Percentiles rank a stretch among this genome's conserved stretches.
Evolutionary conservation across 192 early-diverging fungal species (phyloP).

Genomic region (Coemansia sp.): DNA sequence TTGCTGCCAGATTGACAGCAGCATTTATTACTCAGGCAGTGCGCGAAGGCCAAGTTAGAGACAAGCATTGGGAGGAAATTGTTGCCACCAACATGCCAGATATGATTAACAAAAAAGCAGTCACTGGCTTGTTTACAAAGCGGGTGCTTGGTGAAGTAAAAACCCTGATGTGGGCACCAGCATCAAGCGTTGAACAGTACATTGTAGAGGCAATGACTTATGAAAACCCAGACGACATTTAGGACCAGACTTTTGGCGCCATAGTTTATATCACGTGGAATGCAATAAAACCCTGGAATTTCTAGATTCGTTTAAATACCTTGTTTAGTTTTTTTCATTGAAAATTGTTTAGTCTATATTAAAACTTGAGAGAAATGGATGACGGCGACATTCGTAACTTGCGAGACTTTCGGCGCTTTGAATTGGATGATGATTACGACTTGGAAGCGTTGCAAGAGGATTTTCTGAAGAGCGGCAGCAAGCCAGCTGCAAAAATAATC

Average conservation of each 20-base stretch:
- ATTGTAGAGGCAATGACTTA: conserved; percentile 42
- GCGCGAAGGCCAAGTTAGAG: conserved; percentile 50
- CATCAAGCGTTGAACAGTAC: conserved; percentile 50
- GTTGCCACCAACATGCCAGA: conserved; percentile 21
- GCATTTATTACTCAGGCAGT: conserved; percentile 69
- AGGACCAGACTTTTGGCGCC: not conserved
- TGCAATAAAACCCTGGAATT: too few relatives aligned
- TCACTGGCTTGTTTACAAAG: conserved; percentile 26
- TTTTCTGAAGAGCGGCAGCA: conserved; percentile 31
- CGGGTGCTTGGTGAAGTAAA: conserved; percentile 46
- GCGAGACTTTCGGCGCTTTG: conserved; percentile 15
- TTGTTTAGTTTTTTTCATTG: too few relatives aligned
- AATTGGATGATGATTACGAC: conserved; percentile 27
- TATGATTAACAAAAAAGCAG: not conserved
- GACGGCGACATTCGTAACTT: not conserved
- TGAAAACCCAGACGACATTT: conserved; percentile 40
- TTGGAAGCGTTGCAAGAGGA: conserved; percentile 42
- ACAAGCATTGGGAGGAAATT: conserved; percentile 32
- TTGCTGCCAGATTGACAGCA: conserved; percentile 74
- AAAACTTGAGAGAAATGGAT: not conserved
- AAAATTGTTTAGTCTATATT: too few relatives aligned
- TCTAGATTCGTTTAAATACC: too few relatives aligned
- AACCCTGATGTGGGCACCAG: conserved; percentile 45
- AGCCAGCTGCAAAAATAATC: conserved; percentile 46
- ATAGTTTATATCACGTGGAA: too few relatives aligned